A percentile compares a stretch with the other conserved stretches of the same genome.
phyloP scores from a whole-genome alignment of 2,329 filamentous ascomycete species.

The Fusarium torulosum region DNA sequence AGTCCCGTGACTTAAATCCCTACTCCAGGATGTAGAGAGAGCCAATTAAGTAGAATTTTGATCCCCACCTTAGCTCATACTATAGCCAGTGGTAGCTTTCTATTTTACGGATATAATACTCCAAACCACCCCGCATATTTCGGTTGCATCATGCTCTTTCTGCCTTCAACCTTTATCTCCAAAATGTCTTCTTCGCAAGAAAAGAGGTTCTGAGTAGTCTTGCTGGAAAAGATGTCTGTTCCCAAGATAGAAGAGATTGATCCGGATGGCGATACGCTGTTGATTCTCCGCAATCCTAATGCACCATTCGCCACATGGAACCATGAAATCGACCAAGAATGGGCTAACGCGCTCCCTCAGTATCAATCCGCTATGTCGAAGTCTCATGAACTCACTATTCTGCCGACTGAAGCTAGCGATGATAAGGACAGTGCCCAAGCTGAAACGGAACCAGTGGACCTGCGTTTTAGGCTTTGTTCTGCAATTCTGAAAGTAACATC shows the following conservation, averaged over 20 bases:
- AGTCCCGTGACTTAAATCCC: too few relatives aligned
- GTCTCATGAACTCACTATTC: not conserved
- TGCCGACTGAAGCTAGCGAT: not conserved
- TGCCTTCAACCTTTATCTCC: too few relatives aligned
- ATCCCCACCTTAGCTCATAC: too few relatives aligned
- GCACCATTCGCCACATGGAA: not conserved
- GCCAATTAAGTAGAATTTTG: too few relatives aligned
- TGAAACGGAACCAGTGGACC: rapidly evolving
- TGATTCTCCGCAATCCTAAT: not conserved
- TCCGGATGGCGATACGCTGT: not conserved
- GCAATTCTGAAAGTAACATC: not conserved
- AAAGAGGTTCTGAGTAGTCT: too few relatives aligned
- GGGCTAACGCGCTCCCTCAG: not conserved
- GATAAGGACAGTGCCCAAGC: not conserved
- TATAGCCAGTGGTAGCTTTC: too few relatives aligned
- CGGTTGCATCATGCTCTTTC: too few relatives aligned
- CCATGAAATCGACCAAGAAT: not conserved
- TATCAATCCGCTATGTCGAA: not conserved
- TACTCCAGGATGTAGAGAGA: too few relatives aligned
- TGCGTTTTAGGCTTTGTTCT: not conserved
- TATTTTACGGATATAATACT: too few relatives aligned
- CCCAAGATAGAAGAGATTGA: not conserved
- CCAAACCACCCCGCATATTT: too few relatives aligned
- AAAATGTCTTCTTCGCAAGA: too few relatives aligned
- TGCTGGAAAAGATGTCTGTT: not conserved